These are phyloP conservation scores for Suillus discolor DNA, from an alignment of 768 basidiomycete genomes.

Conservation along the genomic window DNA sequence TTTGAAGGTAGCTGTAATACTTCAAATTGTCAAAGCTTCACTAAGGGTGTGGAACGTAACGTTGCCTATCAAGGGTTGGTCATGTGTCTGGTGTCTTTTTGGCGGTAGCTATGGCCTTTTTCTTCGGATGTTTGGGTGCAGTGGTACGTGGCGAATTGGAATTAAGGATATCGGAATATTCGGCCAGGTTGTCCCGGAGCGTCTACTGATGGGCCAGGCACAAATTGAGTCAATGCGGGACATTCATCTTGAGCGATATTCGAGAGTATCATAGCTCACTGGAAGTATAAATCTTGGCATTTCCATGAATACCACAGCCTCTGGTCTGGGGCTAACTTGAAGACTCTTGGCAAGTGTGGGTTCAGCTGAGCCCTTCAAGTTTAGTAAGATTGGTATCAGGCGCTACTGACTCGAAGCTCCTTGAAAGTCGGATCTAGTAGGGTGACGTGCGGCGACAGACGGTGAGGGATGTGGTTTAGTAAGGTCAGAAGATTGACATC, in stretches of 20 bases:
- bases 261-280: slow-evolving; percentile 1
- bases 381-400: slow-evolving; percentile 53
- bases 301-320: slow-evolving; percentile 70
- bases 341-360: slow-evolving; percentile 49
- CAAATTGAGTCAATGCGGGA: slow-evolving; percentile 40
- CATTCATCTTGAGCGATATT: slow-evolving; percentile 16
- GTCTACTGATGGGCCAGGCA: too few species aligned
- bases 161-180: slow-evolving; percentile 38
- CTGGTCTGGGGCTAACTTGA: slow-evolving; percentile 61
- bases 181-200: slow-evolving; percentile 17
- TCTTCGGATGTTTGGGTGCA: slow-evolving; percentile 72
- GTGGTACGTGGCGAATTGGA: slow-evolving; percentile 55
- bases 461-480: slow-evolving; percentile 71
- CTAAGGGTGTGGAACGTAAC: not conserved
- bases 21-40: not conserved
- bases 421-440: slow-evolving; percentile 25
- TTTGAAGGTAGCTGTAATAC: too few species aligned
- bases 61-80: not conserved
- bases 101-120: slow-evolving; percentile 49
- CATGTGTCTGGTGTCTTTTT: slow-evolving; percentile 30
- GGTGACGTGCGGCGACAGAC: slow-evolving; percentile 76
- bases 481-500: slow-evolving; percentile 65
- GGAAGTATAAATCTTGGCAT: slow-evolving; percentile 21
- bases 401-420: slow-evolving; percentile 24
- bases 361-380: slow-evolving; percentile 57